Conservation (phyloP, 2,329 filamentous ascomycete species). For the Epichloe hybrida region DNA sequence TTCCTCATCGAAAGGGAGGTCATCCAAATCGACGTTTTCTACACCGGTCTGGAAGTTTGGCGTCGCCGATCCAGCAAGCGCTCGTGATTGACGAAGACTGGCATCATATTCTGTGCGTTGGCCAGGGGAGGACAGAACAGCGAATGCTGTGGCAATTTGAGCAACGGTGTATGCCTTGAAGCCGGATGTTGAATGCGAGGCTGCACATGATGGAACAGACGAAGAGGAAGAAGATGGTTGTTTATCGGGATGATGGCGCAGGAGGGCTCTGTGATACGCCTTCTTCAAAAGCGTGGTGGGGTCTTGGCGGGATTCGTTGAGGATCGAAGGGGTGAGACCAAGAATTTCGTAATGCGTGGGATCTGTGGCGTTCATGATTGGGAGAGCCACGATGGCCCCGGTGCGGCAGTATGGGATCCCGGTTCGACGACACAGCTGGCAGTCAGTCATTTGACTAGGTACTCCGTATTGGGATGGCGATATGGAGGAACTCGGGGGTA, state of each 20-base stretch:
- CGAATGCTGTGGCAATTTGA: conserved; percentile 48
- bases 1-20: conserved; percentile 39
- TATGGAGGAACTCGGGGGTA: background rate
- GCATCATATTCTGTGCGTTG: conserved; percentile 41
- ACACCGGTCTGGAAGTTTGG: conserved; percentile 40
- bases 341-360: conserved; percentile 49
- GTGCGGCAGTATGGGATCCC: background rate
- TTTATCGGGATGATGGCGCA: conserved; percentile 55
- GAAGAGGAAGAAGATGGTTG: conserved; percentile 8
- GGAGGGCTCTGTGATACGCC: conserved; percentile 51
- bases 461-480: background rate
- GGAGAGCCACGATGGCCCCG: no score
- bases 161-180: conserved; percentile 38
- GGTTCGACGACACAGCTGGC: no score
- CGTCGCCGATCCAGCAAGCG: conserved; percentile 5
- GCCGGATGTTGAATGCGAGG: background rate
- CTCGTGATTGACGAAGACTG: conserved; percentile 23
- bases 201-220: background rate
- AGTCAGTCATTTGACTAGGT: no score
- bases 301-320: conserved; percentile 28
- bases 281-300: conserved; percentile 39
- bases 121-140: conserved; percentile 36
- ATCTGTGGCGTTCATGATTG: background rate
- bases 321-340: conserved; percentile 34
- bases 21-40: conserved; percentile 52